These are phyloP conservation scores for Raphanus raphanistrum DNA, from an alignment of 345 rosid species.

Conservation along the genomic window DNA sequence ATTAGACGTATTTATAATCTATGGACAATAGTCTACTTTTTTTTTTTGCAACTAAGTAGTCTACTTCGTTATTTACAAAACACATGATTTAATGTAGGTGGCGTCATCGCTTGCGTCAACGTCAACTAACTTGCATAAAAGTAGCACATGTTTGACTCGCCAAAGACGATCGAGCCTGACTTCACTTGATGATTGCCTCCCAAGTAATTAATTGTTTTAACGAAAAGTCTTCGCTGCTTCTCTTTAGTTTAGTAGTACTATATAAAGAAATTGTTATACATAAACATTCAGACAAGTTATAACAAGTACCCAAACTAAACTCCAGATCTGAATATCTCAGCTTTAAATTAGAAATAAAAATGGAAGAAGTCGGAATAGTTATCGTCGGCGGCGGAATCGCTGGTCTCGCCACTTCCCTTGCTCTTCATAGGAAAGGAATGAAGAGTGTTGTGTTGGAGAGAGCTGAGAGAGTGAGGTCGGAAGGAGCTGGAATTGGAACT, in stretches of 20 bases:
- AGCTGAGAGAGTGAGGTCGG: slow-evolving; percentile 46
- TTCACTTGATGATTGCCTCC: slow-evolving; percentile 15
- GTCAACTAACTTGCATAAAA: slow-evolving; percentile 20
- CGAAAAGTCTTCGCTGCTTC: slow-evolving; percentile 25
- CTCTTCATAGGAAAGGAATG: slow-evolving; percentile 69
- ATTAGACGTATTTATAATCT: too few relatives aligned
- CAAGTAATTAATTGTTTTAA: slow-evolving; percentile 25
- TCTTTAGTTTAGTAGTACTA: slow-evolving; percentile 7
- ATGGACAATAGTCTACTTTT: not conserved
- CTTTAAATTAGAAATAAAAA: not conserved
- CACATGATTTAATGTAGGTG: not conserved
- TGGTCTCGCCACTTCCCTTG: slow-evolving; percentile 61
- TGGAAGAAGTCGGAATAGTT: slow-evolving; percentile 46
- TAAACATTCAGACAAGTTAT: not conserved
- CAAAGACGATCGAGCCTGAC: not conserved
- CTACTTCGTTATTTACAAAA: not conserved
- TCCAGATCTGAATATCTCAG: not conserved
- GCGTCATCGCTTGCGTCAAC: slow-evolving; percentile 32
- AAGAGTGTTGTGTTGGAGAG: slow-evolving; percentile 57
- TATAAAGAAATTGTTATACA: not conserved
- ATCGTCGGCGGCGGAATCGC: slow-evolving; percentile 64
- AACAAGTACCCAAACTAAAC: not conserved
- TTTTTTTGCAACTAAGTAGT: not conserved
- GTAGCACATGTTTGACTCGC: slow-evolving; percentile 28
- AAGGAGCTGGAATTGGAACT: slow-evolving; percentile 54